These are phyloP conservation scores for Cryptosporidium sp. DNA, from an alignment of 169 alveolate species.

Conservation along the genomic window DNA sequence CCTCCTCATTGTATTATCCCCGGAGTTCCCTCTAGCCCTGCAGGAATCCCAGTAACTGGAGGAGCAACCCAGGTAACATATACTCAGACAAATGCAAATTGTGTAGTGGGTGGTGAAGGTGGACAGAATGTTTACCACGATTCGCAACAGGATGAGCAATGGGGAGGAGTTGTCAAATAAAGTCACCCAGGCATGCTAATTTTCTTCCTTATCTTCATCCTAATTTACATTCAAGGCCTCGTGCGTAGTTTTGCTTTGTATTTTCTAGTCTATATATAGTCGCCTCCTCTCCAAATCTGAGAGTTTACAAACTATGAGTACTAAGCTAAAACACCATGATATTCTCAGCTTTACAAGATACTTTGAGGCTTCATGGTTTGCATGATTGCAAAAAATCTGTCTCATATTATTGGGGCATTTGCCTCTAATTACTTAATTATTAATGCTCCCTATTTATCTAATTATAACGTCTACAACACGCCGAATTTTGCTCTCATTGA, in stretches of 20 bases:
- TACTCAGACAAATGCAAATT: slow-evolving; percentile 32
- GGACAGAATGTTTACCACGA: slow-evolving; percentile 24
- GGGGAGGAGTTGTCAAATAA: slow-evolving; percentile 63
- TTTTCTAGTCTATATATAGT: neutral
- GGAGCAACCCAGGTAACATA: slow-evolving; percentile 1
- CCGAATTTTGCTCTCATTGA: neutral
- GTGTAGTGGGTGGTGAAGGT: slow-evolving; percentile 19
- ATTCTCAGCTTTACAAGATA: neutral
- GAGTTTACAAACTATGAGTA: neutral
- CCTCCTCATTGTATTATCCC: slow-evolving; percentile 1
- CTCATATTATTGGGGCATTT: neutral
- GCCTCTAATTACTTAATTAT: slow-evolving; percentile 11
- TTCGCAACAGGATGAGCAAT: slow-evolving; percentile 49
- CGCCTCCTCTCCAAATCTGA: neutral
- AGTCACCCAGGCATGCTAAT: neutral
- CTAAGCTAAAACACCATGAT: neutral
- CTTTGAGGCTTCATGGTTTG: neutral
- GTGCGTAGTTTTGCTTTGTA: neutral
- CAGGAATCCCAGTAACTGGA: neutral
- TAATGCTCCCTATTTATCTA: slow-evolving; percentile 17
- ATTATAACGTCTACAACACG: neutral
- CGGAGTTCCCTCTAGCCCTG: neutral
- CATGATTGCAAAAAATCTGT: neutral
- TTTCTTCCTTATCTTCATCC: neutral
- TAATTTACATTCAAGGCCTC: neutral